Base-by-base conservation (phyloP, 139 green algal genomes). In the Closterium sp. region DNA sequence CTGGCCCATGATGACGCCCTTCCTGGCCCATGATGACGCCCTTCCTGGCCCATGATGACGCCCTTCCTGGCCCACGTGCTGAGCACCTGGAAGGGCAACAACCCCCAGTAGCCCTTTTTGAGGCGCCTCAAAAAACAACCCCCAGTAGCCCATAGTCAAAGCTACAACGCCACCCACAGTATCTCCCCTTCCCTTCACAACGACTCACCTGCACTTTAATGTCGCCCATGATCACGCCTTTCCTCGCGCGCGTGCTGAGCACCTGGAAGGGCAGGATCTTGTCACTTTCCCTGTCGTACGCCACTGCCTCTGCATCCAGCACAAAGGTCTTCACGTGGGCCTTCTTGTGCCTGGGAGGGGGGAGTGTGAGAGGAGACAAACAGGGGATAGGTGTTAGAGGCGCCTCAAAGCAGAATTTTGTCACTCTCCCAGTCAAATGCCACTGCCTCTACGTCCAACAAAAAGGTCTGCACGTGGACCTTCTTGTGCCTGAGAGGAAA, bases 241-340 rank as follows among this genome's bases (percentile, higher is more conserved):
- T 99, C 86, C 97, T 95, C 23, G 91, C 95, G 23, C 98, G 96
- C 4, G 96, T 99, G 87, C 95, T 98, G 90, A 33, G 33, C 28
- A 97, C 96, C 96, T 99, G 98, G 93, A 99, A 99, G 7, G 98
- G 98, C 93, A 98, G 96, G 69, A 99, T 98, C 93, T 97, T 97
- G 55, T 95, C 92, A 4, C 91, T 88, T 25, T 95, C 95, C 0
- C 93, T 88, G 94, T 99, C 98, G 91, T 95, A 99, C 4, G 96
- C 98, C 43, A 99, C 98, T 0, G 95, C 97, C 91, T 99, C 98
- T 8, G 95, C 95, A 90, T 99, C 98, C 38, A 99, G 94, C 86
- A 99, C 98, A 28, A 97, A 91, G 30, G 92, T 96, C 31, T 93
- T 94, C 10, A 96, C 93, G 55, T 92, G 96, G 1, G 87, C 34